Base-by-base conservation (phyloP, 257 asterid genomes). In the Leptodermis oblonga region DNA sequence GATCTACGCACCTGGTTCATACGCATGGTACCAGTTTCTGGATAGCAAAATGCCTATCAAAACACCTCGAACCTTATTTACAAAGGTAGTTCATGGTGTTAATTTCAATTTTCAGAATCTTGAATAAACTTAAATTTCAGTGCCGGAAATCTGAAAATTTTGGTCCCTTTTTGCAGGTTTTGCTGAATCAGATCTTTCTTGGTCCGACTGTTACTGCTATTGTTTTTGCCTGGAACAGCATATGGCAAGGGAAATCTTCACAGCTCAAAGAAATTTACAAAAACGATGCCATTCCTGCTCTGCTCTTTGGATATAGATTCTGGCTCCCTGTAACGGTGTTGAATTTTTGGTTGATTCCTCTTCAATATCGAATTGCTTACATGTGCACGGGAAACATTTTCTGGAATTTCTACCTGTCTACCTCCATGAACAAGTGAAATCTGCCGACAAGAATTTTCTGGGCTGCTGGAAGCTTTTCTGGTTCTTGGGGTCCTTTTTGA, bases 251-350 rank as follows among this genome's bases (percentile, higher is more conserved):
- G 72, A 88, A 81, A 82, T 85, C 88, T 72, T 73, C 86, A n/a
- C 90, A 90, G 78, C 95, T 93, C 78, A 96, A 97, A n/a, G 68
- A 86, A 36, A 93, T 87, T 74, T 93, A 90, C 85, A 81, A 75
- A 77, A 93, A 87, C 11, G 96, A 93, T 74, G 99, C 97, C 68
- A 85, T 93, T 66, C 97, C 97, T 28, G 83, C 96, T 54, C 80
- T 90, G 54, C 39, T 87, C 3, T 80, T 90, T 31, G 99, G 99
- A n/a, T 88, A 88, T 82, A 83, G 86, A 74, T 93, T 93, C 91
- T 93, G 99, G 97, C 80, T 93, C 68, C 97, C 97, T 46, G 96
- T 93, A 79, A 88, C 95, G 82, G 66, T 90, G 74, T 69, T 93
- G 85, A 93, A 91, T 69, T 93, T 93, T 73, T 82, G 99, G 94